A percentile compares a stretch with the other conserved stretches of the same genome.
Conservation (phyloP, 1,139 yeast species). For the Arxiozyma slooffiae region DNA sequence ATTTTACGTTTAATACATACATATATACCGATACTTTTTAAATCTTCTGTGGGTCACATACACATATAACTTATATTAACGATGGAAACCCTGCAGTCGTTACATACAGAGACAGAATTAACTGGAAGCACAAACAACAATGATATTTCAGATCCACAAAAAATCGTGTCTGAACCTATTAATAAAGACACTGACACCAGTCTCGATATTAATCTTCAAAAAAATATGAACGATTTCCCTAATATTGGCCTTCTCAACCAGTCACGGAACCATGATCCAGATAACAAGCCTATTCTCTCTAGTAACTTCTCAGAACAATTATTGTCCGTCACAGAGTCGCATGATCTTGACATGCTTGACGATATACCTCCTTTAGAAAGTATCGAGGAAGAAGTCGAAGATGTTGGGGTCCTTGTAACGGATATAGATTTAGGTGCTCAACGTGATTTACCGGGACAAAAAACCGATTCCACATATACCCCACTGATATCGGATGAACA, state of each 20-base stretch:
- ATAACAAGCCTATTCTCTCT: neutral
- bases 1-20: neutral
- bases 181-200: neutral
- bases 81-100: neutral
- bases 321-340: neutral
- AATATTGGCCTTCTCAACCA: neutral
- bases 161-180: neutral
- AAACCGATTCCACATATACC: neutral
- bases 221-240: neutral
- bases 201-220: neutral
- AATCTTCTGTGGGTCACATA: neutral
- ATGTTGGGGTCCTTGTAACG: neutral
- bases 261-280: neutral
- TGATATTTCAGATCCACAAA: neutral
- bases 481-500: neutral
- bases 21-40: neutral
- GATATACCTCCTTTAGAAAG: slow-evolving; percentile 2
- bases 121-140: neutral
- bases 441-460: neutral
- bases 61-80: neutral
- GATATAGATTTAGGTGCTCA: neutral
- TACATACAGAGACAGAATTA: neutral
- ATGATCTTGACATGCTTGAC: neutral
- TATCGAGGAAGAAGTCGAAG: neutral
- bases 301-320: neutral